These are phyloP conservation scores for Incumbomyces delicatus DNA, from an alignment of 2,329 filamentous ascomycete species.

Conservation along the genomic window DNA sequence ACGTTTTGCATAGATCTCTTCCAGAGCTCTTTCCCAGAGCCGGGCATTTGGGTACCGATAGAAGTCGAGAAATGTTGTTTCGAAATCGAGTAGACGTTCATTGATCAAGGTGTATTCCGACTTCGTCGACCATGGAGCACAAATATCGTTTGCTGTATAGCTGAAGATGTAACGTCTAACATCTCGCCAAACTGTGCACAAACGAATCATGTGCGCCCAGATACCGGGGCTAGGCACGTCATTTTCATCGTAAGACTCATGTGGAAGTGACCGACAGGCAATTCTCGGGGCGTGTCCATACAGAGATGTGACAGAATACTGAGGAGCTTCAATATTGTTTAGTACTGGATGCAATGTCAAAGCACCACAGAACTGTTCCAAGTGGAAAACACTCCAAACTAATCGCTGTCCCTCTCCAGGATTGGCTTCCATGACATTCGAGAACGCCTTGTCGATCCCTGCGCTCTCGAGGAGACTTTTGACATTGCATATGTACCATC, in stretches of 20 bases:
- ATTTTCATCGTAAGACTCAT: slow-evolving; percentile 37
- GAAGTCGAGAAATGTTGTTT: slow-evolving; percentile 34
- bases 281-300: slow-evolving; percentile 44
- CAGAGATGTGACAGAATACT: too few species aligned
- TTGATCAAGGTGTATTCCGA: slow-evolving; percentile 43
- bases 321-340: not conserved
- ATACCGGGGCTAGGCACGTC: slow-evolving; percentile 32
- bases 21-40: slow-evolving; percentile 41
- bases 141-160: slow-evolving; percentile 39
- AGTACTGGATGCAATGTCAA: too few species aligned
- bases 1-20: slow-evolving; percentile 36
- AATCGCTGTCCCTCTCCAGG: too few species aligned
- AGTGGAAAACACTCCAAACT: too few species aligned
- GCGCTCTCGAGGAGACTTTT: too few species aligned
- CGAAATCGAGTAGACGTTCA: slow-evolving; percentile 43
- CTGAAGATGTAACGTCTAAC: slow-evolving; percentile 27
- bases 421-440: too few species aligned
- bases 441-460: too few species aligned
- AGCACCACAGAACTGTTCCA: too few species aligned
- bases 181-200: slow-evolving; percentile 44
- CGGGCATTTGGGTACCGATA: slow-evolving; percentile 45
- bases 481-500: too few species aligned
- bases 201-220: slow-evolving; percentile 41
- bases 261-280: slow-evolving; percentile 42
- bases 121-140: slow-evolving; percentile 44